Percentiles rank a stretch among this genome's conserved stretches.
Evolutionary conservation across 768 basidiomycete genomes (phyloP).

Genomic region (Mycena filopes): DNA sequence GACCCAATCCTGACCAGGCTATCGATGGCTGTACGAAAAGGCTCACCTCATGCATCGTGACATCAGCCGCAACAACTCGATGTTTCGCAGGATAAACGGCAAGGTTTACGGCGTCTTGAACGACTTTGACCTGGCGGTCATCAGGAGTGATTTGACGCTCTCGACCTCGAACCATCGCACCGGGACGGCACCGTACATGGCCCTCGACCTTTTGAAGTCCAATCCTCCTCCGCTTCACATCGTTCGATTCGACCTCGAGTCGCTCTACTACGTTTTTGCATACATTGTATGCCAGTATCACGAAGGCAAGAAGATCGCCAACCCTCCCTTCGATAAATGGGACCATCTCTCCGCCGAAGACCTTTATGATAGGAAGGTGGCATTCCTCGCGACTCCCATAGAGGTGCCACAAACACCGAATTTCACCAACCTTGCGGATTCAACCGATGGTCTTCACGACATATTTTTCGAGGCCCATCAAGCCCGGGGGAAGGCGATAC

Average conservation of each 20-base stretch:
- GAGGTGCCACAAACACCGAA: too few species aligned
- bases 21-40: constrained; percentile 23
- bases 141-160: background rate
- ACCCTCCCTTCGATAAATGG: background rate
- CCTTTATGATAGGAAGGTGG: too few species aligned
- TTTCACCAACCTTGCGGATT: too few species aligned
- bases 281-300: background rate
- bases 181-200: constrained; percentile 7
- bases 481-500: too few species aligned
- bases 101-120: constrained; percentile 36
- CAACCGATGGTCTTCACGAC: too few species aligned
- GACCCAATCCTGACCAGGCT: constrained; percentile 15
- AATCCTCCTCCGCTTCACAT: background rate
- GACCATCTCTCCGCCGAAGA: too few species aligned
- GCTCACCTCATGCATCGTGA: constrained; percentile 35
- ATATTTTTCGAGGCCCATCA: too few species aligned
- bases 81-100: constrained; percentile 38
- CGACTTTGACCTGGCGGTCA: constrained; percentile 37
- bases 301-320: background rate
- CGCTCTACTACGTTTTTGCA: background rate
- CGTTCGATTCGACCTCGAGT: constrained; percentile 1
- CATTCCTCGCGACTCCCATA: too few species aligned
- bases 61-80: constrained; percentile 39
- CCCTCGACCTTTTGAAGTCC: background rate
- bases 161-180: constrained; percentile 1